phyloP scores from a whole-genome alignment of 2,329 filamentous ascomycete species.

The Ceratocystis colombiana region DNA sequence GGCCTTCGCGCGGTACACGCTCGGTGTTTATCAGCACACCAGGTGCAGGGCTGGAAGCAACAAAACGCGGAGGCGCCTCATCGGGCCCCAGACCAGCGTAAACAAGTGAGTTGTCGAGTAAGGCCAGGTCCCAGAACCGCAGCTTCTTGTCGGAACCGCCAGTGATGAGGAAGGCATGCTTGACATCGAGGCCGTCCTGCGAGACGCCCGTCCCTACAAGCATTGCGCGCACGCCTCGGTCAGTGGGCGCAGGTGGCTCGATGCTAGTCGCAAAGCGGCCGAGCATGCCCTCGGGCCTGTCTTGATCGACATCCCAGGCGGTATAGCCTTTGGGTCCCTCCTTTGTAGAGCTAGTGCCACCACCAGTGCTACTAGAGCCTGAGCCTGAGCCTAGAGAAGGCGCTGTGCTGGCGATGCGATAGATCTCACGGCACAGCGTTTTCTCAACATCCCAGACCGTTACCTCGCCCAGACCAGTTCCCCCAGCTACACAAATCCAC shows the following conservation, averaged over 20 bases:
- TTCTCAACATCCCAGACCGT: conserved; percentile 95
- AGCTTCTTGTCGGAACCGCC: conserved; percentile 84
- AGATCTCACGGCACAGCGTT: conserved; percentile 76
- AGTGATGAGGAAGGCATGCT: conserved; percentile 74
- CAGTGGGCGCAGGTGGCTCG: conserved; percentile 42
- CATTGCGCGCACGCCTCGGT: conserved; percentile 65
- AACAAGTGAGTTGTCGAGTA: conserved; percentile 65
- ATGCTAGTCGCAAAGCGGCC: conserved; percentile 69
- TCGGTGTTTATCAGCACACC: conserved; percentile 59
- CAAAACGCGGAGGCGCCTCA: conserved; percentile 64
- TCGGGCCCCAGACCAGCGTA: conserved; percentile 67
- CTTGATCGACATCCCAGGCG: conserved; percentile 81
- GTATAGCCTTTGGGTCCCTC: conserved; percentile 59
- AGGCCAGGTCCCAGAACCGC: conserved; percentile 82
- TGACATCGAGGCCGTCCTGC: conserved; percentile 59
- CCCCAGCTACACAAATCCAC: conserved; percentile 81
- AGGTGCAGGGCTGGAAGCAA: conserved; percentile 50
- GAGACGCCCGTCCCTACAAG: conserved; percentile 61
- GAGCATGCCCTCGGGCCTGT: conserved; percentile 77
- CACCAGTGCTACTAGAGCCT: no score
- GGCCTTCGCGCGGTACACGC: conserved; percentile 38
- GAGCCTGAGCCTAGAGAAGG: background rate
- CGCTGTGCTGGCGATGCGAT: conserved; percentile 45
- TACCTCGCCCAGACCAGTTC: conserved; percentile 76
- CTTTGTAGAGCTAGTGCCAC: background rate